Percentiles rank a stretch among this genome's conserved stretches.
Conservation (phyloP, 192 early-diverging fungal species). For the Umbelopsis sp. region DNA sequence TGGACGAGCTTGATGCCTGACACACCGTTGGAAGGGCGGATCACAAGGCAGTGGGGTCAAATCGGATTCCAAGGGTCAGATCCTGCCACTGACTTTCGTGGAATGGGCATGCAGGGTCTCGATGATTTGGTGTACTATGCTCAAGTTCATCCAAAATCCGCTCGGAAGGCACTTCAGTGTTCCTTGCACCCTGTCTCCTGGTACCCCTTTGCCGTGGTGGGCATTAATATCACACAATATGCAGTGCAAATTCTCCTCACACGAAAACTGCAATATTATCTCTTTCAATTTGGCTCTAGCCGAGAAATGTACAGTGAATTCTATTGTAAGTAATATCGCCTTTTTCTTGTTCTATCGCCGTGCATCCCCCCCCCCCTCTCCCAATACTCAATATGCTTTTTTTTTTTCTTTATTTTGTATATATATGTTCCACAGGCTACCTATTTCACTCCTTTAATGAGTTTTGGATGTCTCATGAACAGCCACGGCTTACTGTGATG, state of each 20-base stretch:
- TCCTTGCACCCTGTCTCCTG: slow-evolving; percentile 67
- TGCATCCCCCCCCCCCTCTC: background rate
- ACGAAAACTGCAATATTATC: slow-evolving; percentile 64
- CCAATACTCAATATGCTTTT: background rate
- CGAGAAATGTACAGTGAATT: slow-evolving; percentile 68
- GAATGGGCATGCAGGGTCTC: slow-evolving; percentile 81
- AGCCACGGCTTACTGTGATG: slow-evolving; percentile 63
- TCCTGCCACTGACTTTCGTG: slow-evolving; percentile 85
- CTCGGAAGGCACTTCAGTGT: slow-evolving; percentile 55
- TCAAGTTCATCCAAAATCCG: slow-evolving; percentile 54
- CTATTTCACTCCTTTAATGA: slow-evolving; percentile 67
- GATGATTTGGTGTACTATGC: slow-evolving; percentile 74
- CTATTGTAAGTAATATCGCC: slow-evolving; percentile 60
- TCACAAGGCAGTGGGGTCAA: slow-evolving; percentile 66
- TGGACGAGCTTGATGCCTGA: slow-evolving; percentile 66
- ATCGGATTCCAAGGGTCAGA: slow-evolving; percentile 87
- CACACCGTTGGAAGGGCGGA: slow-evolving; percentile 46
- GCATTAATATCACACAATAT: slow-evolving; percentile 78
- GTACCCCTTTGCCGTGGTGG: slow-evolving; percentile 83
- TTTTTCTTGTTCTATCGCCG: background rate
- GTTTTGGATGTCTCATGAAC: slow-evolving; percentile 59
- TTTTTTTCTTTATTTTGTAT: background rate
- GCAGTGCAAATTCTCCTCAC: slow-evolving; percentile 61
- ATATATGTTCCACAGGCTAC: slow-evolving; percentile 53
- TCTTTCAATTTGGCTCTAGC: slow-evolving; percentile 61